These are phyloP conservation scores for Penicillium steckii DNA, from an alignment of 495 filamentous ascomycete species.

Conservation along the genomic window DNA sequence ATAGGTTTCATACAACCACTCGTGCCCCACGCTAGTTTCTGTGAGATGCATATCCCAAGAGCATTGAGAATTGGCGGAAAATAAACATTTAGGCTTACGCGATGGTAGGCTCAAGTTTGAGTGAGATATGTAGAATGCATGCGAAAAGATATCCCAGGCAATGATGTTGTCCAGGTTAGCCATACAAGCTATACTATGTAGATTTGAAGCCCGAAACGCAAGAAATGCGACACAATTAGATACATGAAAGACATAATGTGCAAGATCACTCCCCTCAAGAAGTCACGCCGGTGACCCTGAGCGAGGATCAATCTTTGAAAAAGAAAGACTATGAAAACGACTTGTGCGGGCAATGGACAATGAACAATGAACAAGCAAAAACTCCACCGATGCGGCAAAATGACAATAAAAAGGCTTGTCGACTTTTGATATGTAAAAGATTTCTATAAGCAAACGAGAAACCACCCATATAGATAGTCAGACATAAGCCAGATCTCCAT, in stretches of 20 bases:
- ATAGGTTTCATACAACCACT: too few relatives aligned
- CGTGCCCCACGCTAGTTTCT: too few relatives aligned
- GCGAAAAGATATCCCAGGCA: background rate
- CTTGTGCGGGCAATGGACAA: background rate
- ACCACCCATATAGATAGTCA: background rate
- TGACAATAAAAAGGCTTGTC: background rate
- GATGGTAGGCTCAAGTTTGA: too few relatives aligned
- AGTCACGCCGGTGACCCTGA: background rate
- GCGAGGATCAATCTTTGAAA: background rate
- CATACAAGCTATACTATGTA: background rate
- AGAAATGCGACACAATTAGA: slow-evolving; percentile 3
- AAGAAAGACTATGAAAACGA: background rate
- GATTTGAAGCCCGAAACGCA: background rate
- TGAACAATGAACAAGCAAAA: slow-evolving; percentile 5
- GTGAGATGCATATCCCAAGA: too few relatives aligned
- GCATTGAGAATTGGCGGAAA: too few relatives aligned
- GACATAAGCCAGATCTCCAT: background rate
- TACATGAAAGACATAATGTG: slow-evolving; percentile 12
- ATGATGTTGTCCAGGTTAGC: background rate
- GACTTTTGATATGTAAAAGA: background rate
- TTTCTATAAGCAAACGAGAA: slow-evolving; percentile 1
- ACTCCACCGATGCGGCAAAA: slow-evolving; percentile 19
- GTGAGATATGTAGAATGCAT: too few relatives aligned
- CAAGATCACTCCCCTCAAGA: background rate
- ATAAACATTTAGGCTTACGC: too few relatives aligned